A percentile compares a stretch with the other conserved stretches of the same genome.
Evolutionary conservation across 2,329 filamentous ascomycete species (phyloP).

Genomic region (Colletotrichum spinosum): DNA sequence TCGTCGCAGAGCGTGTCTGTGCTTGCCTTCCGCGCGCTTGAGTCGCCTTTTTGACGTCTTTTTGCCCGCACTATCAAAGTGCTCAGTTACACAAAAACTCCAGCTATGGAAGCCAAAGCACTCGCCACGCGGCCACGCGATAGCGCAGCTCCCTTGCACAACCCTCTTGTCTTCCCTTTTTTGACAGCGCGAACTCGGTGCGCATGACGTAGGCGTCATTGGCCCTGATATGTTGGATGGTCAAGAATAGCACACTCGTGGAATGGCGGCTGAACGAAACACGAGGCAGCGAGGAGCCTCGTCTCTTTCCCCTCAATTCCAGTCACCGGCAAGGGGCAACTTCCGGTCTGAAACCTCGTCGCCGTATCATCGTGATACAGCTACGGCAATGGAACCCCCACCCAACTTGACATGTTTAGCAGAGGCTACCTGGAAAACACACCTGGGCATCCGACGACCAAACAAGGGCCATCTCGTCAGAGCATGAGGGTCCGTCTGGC

Average conservation of each 20-base stretch:
- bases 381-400: slow-evolving; percentile 2
- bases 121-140: neutral
- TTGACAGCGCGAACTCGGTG: neutral
- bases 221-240: neutral
- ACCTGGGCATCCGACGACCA: too few species aligned
- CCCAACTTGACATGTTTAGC: too few species aligned
- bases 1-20: slow-evolving; percentile 5
- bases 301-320: neutral
- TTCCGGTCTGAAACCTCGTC: slow-evolving; percentile 32
- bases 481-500: too few species aligned
- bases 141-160: slow-evolving; percentile 18
- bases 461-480: too few species aligned
- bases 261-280: neutral
- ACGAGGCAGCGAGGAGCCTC: neutral
- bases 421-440: too few species aligned
- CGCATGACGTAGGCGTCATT: neutral
- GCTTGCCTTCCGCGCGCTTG: slow-evolving; percentile 7
- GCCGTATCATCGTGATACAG: slow-evolving; percentile 32
- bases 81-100: neutral
- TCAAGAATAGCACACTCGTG: neutral
- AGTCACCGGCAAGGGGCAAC: slow-evolving; percentile 18
- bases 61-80: neutral
- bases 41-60: neutral
- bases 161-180: neutral
- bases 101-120: neutral